Evolutionary conservation across 306 rosid genomes (phyloP), one percentile per base, ranked within the genome.

Genomic region (Delonix regia): DNA sequence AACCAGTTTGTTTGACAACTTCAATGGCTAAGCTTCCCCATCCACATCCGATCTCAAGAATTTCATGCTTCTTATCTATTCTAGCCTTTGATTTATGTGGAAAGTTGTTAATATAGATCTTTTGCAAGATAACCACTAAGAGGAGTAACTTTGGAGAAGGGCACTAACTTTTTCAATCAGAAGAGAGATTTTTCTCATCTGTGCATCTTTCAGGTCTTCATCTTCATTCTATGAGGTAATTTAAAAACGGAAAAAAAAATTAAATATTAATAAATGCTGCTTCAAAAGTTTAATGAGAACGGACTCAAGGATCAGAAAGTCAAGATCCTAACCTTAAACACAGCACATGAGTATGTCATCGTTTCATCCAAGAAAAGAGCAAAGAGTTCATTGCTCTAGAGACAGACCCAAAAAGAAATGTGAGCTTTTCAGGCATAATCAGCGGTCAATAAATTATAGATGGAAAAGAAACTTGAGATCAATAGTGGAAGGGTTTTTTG

Each of bases 21-120:
- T 94, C 93, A 51, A 94, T 89, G 45, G 97, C 97, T 86, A 94
- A 84, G 80, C 89, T 87, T 74, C 98, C 98, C 98, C 98, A 94
- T 52, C 98, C 97, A 5, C 92, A 87, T 42, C 98, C 97, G 18
- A 94, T 89, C 76, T 94, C 98, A 48, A 94, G 92, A 61, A 92
- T 89, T 76, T 90, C 91, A 90, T 92, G 98, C 36, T 87, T 83
- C 81, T 70, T 80, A 0, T 76, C 87, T 67, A 94, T 84, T 83
- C 84, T 88, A 34, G 92, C 92, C 98, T 92, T 45, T 56, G 13
- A 59, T 78, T 65, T 48, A 81, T 52, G 36, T 16, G 71, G 63
- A 24, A 70, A 28, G 18, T 21, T 24, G 27, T 53, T 9, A 42
- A 69, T 63, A 65, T 2, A 41, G 77, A 63, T 48, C 51, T 34